These are phyloP conservation scores for Lathyrus tuberosus DNA, from an alignment of 306 rosid species.

Conservation along the genomic window DNA sequence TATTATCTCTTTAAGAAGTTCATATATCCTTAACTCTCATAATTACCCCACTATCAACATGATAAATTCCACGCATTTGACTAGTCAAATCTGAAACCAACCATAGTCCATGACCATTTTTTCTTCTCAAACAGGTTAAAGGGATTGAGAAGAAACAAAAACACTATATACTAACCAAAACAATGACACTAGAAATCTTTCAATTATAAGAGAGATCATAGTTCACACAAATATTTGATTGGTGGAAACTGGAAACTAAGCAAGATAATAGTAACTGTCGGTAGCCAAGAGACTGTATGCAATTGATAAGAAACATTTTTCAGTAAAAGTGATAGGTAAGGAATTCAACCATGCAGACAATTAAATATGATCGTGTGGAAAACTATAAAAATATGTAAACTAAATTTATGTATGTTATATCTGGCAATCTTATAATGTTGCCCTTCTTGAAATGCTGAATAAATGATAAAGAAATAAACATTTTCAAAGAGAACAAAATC, in stretches of 20 bases:
- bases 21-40: slow-evolving; percentile 4
- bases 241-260: slow-evolving; percentile 17
- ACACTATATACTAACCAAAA: slow-evolving; percentile 16
- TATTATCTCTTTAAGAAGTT: slow-evolving; percentile 3
- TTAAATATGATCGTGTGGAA: slow-evolving; percentile 8
- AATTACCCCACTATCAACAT: slow-evolving; percentile 7
- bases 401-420: not conserved
- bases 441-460: slow-evolving; percentile 12
- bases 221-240: slow-evolving; percentile 1
- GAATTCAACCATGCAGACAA: slow-evolving; percentile 9
- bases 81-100: slow-evolving; percentile 20
- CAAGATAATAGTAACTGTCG: slow-evolving; percentile 11
- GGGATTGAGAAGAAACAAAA: slow-evolving; percentile 21
- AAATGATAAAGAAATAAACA: not conserved
- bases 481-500: slow-evolving; percentile 7
- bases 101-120: slow-evolving; percentile 16
- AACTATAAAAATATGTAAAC: slow-evolving; percentile 10
- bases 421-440: not conserved
- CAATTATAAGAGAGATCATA: slow-evolving; percentile 1
- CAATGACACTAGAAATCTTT: slow-evolving; percentile 12
- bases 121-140: slow-evolving; percentile 4
- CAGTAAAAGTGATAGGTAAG: not conserved
- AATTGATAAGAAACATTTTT: slow-evolving; percentile 2
- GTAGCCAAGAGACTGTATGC: not conserved
- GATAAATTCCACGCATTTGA: slow-evolving; percentile 7